Conservation (phyloP, 2,329 filamentous ascomycete species). For the Metarhizium robertsii region DNA sequence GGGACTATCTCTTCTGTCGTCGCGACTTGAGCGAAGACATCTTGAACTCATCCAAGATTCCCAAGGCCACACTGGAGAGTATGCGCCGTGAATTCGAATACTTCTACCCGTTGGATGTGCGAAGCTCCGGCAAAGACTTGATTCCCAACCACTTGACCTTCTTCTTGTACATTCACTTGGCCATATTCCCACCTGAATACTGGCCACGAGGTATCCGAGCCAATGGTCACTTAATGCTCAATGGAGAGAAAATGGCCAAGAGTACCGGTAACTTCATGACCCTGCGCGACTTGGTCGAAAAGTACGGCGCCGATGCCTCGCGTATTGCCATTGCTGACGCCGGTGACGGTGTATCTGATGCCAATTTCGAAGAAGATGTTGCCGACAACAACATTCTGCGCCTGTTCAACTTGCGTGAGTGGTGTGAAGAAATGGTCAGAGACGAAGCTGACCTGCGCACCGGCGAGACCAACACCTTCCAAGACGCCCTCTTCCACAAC, state of each 20-base stretch:
- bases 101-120: slow-evolving; percentile 88
- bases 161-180: slow-evolving; percentile 87
- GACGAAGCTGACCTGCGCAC: slow-evolving; percentile 61
- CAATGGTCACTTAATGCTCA: slow-evolving; percentile 89
- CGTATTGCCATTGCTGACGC: slow-evolving; percentile 89
- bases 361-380: slow-evolving; percentile 93
- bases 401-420: slow-evolving; percentile 73
- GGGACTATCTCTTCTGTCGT: slow-evolving; percentile 89
- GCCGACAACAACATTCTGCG: slow-evolving; percentile 87
- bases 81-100: slow-evolving; percentile 93
- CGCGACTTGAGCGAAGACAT: slow-evolving; percentile 60
- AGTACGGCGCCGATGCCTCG: slow-evolving; percentile 90
- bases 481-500: slow-evolving; percentile 85
- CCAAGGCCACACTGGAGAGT: slow-evolving; percentile 61
- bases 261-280: slow-evolving; percentile 97
- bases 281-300: slow-evolving; percentile 71
- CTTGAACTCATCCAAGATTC: slow-evolving; percentile 57
- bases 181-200: slow-evolving; percentile 78
- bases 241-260: slow-evolving; percentile 98
- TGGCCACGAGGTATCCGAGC: slow-evolving; percentile 81
- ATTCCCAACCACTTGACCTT: slow-evolving; percentile 94
- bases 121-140: slow-evolving; percentile 84
- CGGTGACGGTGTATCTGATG: slow-evolving; percentile 88
- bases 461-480: slow-evolving; percentile 67
- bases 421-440: slow-evolving; percentile 78